A percentile compares a stretch with the other conserved stretches of the same genome.
These are phyloP conservation scores for Curvularia spicifera DNA, from an alignment of 2,329 filamentous ascomycete species.

Conservation along the genomic window DNA sequence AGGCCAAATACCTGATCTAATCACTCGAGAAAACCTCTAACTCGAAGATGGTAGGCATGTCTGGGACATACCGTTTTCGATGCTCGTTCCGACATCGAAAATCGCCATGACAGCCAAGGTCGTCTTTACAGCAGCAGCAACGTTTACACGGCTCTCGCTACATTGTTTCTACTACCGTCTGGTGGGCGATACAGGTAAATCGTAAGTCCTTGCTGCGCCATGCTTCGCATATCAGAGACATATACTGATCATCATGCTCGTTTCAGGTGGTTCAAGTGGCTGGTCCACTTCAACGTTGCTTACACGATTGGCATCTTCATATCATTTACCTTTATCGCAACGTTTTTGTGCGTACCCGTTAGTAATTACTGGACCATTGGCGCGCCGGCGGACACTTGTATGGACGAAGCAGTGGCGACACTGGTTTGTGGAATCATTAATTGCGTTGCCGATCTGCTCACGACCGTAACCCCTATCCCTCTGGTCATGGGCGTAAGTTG, in stretches of 20 bases:
- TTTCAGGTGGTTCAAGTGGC: constrained; percentile 46
- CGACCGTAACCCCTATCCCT: constrained; percentile 54
- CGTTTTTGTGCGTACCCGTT: constrained; percentile 54
- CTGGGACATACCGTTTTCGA: constrained; percentile 49
- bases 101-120: constrained; percentile 53
- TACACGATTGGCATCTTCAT: constrained; percentile 50
- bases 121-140: constrained; percentile 51
- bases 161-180: constrained; percentile 57
- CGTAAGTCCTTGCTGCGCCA: not conserved
- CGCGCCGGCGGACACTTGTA: constrained; percentile 40
- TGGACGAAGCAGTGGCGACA: constrained; percentile 52
- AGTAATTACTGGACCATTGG: constrained; percentile 53
- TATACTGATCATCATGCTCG: not conserved
- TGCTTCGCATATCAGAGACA: not conserved
- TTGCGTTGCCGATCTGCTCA: constrained; percentile 52
- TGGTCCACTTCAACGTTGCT: constrained; percentile 48
- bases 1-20: not conserved
- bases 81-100: constrained; percentile 37
- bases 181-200: constrained; percentile 48
- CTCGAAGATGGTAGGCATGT: constrained; percentile 46
- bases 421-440: constrained; percentile 53
- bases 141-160: constrained; percentile 54
- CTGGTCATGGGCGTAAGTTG: constrained; percentile 46
- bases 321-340: constrained; percentile 42
- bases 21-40: not conserved